phyloP scores from a whole-genome alignment of 805 yeast genomes.

The Schwanniomyces yamadae region DNA sequence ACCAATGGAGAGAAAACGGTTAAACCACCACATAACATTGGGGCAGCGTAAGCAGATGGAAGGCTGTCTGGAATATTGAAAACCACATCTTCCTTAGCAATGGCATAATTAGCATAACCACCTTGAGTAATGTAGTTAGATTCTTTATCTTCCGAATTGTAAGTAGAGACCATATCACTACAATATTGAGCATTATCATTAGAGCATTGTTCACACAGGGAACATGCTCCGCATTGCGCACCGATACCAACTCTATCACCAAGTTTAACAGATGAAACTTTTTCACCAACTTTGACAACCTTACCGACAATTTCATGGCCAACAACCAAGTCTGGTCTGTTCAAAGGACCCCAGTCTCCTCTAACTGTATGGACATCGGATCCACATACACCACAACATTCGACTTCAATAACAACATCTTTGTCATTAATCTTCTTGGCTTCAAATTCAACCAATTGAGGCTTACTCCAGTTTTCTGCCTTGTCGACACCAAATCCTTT shows the following conservation, averaged over 20 bases:
- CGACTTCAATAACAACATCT: conserved; percentile 56
- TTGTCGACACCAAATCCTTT: conserved; percentile 29
- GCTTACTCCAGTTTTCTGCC: conserved; percentile 25
- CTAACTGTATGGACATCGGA: conserved; percentile 53
- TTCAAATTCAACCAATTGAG: conserved; percentile 23
- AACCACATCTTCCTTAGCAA: conserved; percentile 43
- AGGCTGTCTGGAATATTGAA: conserved; percentile 49
- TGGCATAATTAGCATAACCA: conserved; percentile 51
- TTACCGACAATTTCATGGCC: conserved; percentile 70
- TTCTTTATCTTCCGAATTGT: conserved; percentile 39
- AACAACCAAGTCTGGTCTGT: conserved; percentile 38
- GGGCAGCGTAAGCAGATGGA: conserved; percentile 45
- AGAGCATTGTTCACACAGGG: conserved; percentile 55
- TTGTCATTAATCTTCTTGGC: conserved; percentile 22
- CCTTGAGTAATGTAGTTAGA: conserved; percentile 36
- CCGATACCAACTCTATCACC: conserved; percentile 85
- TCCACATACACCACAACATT: conserved; percentile 66
- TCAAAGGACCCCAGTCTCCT: conserved; percentile 49
- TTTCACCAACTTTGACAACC: conserved; percentile 56
- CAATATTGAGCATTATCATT: conserved; percentile 48
- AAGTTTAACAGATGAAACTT: conserved; percentile 48
- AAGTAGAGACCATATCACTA: conserved; percentile 47
- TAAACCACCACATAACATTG: conserved; percentile 56
- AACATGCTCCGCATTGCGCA: conserved; percentile 64
- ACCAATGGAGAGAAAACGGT: conserved; percentile 52